Conservation (phyloP, 2,329 filamentous ascomycete species). For the Colletotrichum melonis region DNA sequence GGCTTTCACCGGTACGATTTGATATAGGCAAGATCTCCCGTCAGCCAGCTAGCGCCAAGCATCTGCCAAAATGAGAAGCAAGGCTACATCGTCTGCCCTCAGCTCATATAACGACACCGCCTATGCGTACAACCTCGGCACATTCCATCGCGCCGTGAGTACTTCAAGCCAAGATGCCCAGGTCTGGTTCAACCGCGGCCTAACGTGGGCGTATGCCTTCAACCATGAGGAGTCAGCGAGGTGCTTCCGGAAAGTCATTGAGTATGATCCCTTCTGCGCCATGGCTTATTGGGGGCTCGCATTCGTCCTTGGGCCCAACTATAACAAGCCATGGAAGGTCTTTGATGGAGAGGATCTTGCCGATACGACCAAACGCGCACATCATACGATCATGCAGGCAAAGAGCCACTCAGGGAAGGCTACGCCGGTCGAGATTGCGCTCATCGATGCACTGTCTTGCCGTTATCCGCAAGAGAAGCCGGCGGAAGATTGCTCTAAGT, state of each 20-base stretch:
- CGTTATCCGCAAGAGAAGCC: slow-evolving; percentile 68
- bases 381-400: slow-evolving; percentile 58
- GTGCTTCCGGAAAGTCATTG: slow-evolving; percentile 72
- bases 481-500: slow-evolving; percentile 60
- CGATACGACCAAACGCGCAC: slow-evolving; percentile 59
- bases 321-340: slow-evolving; percentile 80
- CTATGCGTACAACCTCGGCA: slow-evolving; percentile 72
- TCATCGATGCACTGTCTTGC: slow-evolving; percentile 71
- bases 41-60: background rate
- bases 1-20: background rate
- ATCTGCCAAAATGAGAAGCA: slow-evolving; percentile 29
- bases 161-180: slow-evolving; percentile 65
- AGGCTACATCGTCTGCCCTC: slow-evolving; percentile 19
- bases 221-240: slow-evolving; percentile 77
- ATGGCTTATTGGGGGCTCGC: slow-evolving; percentile 79
- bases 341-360: slow-evolving; percentile 73
- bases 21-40: slow-evolving; percentile 1
- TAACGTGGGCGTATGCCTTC: slow-evolving; percentile 81
- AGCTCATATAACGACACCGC: slow-evolving; percentile 33
- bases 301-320: slow-evolving; percentile 79
- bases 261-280: slow-evolving; percentile 63
- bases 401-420: slow-evolving; percentile 47
- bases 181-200: slow-evolving; percentile 76
- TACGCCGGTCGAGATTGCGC: slow-evolving; percentile 67
- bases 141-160: slow-evolving; percentile 65